These are phyloP conservation scores for Myxozyma sirexii DNA, from an alignment of 805 yeast species.

Conservation along the genomic window DNA sequence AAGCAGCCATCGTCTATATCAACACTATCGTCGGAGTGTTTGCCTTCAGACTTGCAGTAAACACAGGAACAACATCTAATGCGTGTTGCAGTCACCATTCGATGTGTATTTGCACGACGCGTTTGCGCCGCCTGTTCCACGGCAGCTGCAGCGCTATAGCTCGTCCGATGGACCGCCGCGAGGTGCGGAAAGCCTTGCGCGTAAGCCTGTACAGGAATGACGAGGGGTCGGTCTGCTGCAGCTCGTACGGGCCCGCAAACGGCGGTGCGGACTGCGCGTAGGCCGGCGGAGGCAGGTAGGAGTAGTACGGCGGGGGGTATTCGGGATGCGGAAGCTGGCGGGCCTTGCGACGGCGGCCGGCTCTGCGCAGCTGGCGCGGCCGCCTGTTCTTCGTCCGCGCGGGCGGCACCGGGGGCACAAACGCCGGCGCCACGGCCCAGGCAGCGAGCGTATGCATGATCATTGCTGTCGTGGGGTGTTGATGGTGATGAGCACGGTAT, in stretches of 20 bases:
- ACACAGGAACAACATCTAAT: background rate
- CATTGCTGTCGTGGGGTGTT: slow-evolving; percentile 4
- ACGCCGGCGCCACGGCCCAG: slow-evolving; percentile 14
- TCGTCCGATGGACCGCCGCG: slow-evolving; percentile 23
- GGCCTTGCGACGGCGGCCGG: slow-evolving; percentile 4
- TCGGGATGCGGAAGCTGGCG: background rate
- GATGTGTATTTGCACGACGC: slow-evolving; percentile 24
- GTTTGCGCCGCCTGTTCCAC: slow-evolving; percentile 26
- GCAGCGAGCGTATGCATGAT: slow-evolving; percentile 1
- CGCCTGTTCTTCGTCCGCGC: background rate
- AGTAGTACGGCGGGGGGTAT: too few relatives aligned
- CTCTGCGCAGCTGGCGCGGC: background rate
- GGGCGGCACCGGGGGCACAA: slow-evolving; percentile 22
- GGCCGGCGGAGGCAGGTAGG: too few relatives aligned
- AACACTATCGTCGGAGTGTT: too few relatives aligned
- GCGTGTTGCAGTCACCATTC: slow-evolving; percentile 20
- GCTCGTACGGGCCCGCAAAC: background rate
- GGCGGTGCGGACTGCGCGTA: too few relatives aligned
- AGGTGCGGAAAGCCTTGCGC: background rate
- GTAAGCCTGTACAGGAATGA: background rate
- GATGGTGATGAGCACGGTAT: too few relatives aligned
- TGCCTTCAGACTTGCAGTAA: background rate
- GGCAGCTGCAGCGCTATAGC: slow-evolving; percentile 26
- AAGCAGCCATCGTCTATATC: too few relatives aligned
- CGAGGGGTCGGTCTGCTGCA: background rate